Evolutionary conservation across 306 rosid genomes (phyloP).

Genomic region (Parietaria judaica): DNA sequence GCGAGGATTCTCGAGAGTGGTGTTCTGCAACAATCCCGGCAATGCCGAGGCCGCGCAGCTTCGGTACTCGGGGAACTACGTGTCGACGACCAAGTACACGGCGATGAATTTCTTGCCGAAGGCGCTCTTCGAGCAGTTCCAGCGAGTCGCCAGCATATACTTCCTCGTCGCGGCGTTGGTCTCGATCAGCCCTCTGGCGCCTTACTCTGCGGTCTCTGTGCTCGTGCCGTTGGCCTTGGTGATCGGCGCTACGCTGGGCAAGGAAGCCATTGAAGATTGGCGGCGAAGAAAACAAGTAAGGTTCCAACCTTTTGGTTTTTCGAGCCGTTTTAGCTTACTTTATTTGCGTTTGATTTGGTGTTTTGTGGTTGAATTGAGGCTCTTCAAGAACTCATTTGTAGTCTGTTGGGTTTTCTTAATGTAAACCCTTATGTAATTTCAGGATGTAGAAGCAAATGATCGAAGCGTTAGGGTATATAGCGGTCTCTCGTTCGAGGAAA

Average conservation of each 20-base stretch:
- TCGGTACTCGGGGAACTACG: conserved; percentile 22
- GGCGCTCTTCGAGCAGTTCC: conserved; percentile 25
- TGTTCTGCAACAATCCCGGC: conserved; percentile 28
- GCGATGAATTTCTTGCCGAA: conserved; percentile 23
- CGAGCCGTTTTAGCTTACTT: too few relatives aligned
- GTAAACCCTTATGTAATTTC: too few relatives aligned
- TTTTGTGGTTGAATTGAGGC: too few relatives aligned
- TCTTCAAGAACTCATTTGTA: too few relatives aligned
- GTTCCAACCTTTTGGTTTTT: too few relatives aligned
- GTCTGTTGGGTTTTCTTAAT: too few relatives aligned
- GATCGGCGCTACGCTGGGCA: conserved; percentile 24
- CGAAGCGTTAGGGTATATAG: too few relatives aligned
- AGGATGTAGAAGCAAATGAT: too few relatives aligned
- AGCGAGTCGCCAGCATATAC: conserved; percentile 32
- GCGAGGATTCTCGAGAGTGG: conserved; percentile 20
- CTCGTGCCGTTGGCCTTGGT: conserved; percentile 29
- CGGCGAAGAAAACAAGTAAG: conserved; percentile 2
- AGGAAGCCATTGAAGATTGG: conserved; percentile 30
- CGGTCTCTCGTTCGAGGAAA: too few relatives aligned
- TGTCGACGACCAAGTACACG: conserved; percentile 28
- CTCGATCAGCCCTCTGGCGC: conserved; percentile 10
- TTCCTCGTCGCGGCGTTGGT: conserved; percentile 27
- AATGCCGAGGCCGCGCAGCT: conserved; percentile 16
- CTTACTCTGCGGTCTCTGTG: conserved; percentile 3
- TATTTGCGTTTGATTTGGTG: too few relatives aligned